These are phyloP conservation scores for Trichophyton mentagrophytes DNA, from an alignment of 2,329 filamentous ascomycete species.

Conservation along the genomic window DNA sequence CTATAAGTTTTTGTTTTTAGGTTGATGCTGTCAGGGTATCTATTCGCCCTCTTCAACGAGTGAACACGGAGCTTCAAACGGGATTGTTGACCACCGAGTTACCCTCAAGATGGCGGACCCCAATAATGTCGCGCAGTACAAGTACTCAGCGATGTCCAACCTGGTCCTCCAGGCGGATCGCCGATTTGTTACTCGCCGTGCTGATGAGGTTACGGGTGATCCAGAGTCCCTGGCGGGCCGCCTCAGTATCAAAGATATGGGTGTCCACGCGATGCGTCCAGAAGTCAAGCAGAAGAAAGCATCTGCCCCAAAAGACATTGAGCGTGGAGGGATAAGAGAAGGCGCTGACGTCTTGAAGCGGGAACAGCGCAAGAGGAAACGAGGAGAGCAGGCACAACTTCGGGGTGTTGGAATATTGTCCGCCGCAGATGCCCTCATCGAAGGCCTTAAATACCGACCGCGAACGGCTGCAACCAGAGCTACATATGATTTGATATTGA, in stretches of 20 bases:
- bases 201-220: constrained; percentile 90
- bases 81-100: background rate
- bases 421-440: constrained; percentile 72
- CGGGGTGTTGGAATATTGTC: constrained; percentile 67
- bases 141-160: constrained; percentile 99
- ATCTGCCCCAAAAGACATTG: constrained; percentile 52
- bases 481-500: constrained; percentile 88
- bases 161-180: constrained; percentile 99
- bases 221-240: constrained; percentile 93
- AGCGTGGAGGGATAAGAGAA: constrained; percentile 64
- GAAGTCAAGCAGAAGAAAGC: constrained; percentile 66
- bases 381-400: constrained; percentile 56
- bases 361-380: constrained; percentile 76
- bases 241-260: constrained; percentile 91
- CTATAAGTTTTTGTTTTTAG: background rate
- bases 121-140: constrained; percentile 84
- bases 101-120: constrained; percentile 51
- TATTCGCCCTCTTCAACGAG: background rate
- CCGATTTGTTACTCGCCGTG: constrained; percentile 82
- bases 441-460: constrained; percentile 83
- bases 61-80: background rate
- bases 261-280: constrained; percentile 66
- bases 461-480: constrained; percentile 82
- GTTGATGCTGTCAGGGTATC: background rate
- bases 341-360: constrained; percentile 71